Base-by-base conservation (phyloP, 2,329 filamentous ascomycete species). In the Mycogone perniciosa region DNA sequence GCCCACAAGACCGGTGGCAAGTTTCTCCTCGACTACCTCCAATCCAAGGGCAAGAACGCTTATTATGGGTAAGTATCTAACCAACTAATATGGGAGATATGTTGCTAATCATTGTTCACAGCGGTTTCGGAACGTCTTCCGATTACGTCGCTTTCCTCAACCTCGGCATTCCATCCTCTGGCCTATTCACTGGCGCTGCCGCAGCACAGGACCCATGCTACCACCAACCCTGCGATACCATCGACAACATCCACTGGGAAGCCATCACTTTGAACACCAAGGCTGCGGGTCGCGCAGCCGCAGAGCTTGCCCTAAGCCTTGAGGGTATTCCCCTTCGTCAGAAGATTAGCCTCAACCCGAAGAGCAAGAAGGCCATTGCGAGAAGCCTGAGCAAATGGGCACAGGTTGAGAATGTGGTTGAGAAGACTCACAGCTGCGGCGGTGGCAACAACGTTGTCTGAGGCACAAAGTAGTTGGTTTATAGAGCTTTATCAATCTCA, bases 201-300 rank as follows among this genome's bases (percentile, higher is more conserved):
- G 60, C 53, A 0, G 58, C 60, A 1, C 59, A 58, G 0, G 72
- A 74, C 43, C 47, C 57, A 1, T 67, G 68, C 64, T 70, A 72
- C 60, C 67, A 75, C 57, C 52, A 66, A 35, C 62, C 64, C 27
- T 71, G 71, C 55, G 73, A 75, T 45, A 64, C 58, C 35, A 60
- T 71, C 27, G 49, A 61, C 37, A 72, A 74, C 59, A 67, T 74
- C 51, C 65, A 73, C 60, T 66, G 67, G 63, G 64, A 67, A 2
- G 70, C 70, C 4, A n/a, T 71, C 13, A 68, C 64, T 0, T 56
- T 65, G 46, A 73, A 69, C 54, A 54, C 69, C 44, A 70, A 67
- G 60, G 64, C 70, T 3, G 81, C 81, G 44, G 80, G 76, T 2
- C 67, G 73, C 52, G 72, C 71, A 2, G 72, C 76, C 30, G 79